Evolutionary conservation across 2,329 filamentous ascomycete species (phyloP), one percentile per base, ranked within the genome.

Genomic region (Rhexocercosporidium sp.): DNA sequence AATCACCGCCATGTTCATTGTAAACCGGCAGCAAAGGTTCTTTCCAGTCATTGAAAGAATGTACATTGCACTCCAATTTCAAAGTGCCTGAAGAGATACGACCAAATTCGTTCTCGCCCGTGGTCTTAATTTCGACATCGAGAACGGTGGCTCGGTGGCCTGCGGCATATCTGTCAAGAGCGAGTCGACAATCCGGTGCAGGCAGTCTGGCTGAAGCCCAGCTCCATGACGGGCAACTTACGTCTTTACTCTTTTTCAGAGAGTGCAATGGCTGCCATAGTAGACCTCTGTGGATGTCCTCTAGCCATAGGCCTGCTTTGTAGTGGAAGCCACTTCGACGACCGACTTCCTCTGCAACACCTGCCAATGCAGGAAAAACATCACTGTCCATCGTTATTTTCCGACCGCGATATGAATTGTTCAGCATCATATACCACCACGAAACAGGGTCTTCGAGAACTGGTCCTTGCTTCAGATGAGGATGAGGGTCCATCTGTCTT

Each of bases 211-310:
- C 37, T 1, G 59, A 62, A 25, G 46, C 31, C 59, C 59, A 62
- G n/a, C 46, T 62, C 59, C 59, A 62, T 7, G 46, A 53, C 6
- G 59, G 59, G 29, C 31, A 53, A 27, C 16, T 1, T 1, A 20
- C n/a, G 9, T 46, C 31, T 12, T 25, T 3, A 18, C 22, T 8
- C 14, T 27, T 25, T 5, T 14, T 29, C 12, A 25, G 25, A 18
- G 12, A 27, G 12, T 25, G 2, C 4, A 4, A 18, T 2, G 46
- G 3, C 18, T 62, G 59, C 66, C 66, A 67, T 18, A 67, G 31
- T 16, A 67, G 41, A n/a, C 56, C 66, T 53, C 59, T 53, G 22
- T 67, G 66, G 25, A 67, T 49, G 22, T 67, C 66, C 47, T 67
- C 61, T 11, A 61, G 8, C 66, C 66, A 67, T 6, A 67, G 39